Evolutionary conservation across 371 early-diverging fungal genomes (phyloP), one percentile per base, ranked within the genome.

Genomic region (Actinomucor elegans): DNA sequence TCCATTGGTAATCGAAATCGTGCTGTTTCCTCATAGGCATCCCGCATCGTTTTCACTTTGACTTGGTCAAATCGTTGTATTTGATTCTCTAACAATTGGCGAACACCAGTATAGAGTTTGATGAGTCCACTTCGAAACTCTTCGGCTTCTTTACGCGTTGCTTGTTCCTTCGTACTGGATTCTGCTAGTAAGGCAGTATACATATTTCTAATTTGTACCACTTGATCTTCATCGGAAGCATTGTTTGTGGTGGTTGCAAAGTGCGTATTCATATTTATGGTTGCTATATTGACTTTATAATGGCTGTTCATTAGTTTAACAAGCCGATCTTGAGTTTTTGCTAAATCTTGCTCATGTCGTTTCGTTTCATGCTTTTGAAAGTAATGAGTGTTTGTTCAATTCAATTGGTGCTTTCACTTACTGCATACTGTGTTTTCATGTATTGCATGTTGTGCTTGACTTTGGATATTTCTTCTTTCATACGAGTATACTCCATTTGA

Each of bases 351-450:
- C 44, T 73, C 71, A 18, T 71, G 69, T 47, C 57, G 56, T 17
- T 65, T 64, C 23, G 69, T 69, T 40, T 77, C 77, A 33, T 77
- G 71, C 77, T 77, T 33, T 31, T 11, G 23, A 12, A 33, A 23
- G 18, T 36, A 17, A 18, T 31, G 12, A n/a, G n/a, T n/a, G n/a
- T n/a, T n/a, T n/a, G n/a, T n/a, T n/a, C n/a, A n/a, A n/a, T n/a
- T n/a, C n/a, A n/a, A n/a, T n/a, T n/a, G n/a, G n/a, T n/a, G n/a
- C n/a, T 9, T 41, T 4, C 2, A 48, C 63, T 59, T 71, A 74
- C 78, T 15, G 69, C 64, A 48, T 75, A 74, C 52, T 78, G 78
- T 35, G 75, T 37, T 37, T 71, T 72, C 53, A 73, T 71, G 37
- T 70, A 66, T 32, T 74, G 69, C 57, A 75, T 65, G 27, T 75